phyloP scores from a whole-genome alignment of 73 alveolate genomes.

The Paramecium biaurelia region DNA sequence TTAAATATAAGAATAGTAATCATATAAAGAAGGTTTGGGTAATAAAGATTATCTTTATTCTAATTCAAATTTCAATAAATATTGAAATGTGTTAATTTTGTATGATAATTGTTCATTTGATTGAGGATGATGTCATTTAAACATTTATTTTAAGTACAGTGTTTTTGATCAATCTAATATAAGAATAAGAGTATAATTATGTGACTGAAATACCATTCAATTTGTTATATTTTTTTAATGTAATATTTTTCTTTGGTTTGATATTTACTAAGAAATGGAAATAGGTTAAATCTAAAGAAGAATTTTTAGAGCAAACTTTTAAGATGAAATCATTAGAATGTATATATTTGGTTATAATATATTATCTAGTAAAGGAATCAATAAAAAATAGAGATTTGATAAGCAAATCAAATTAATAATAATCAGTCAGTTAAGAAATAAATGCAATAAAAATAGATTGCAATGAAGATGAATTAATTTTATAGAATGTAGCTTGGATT shows the following conservation, averaged over 20 bases:
- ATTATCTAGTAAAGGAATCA: neutral
- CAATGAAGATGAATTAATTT: neutral
- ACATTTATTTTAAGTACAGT: neutral
- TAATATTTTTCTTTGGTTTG: neutral
- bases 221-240: neutral
- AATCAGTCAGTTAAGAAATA: neutral
- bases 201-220: neutral
- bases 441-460: neutral
- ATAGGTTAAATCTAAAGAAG: neutral
- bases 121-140: neutral
- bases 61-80: neutral
- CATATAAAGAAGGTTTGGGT: neutral
- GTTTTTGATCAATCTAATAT: neutral
- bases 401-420: neutral
- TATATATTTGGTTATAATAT: neutral
- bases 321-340: neutral
- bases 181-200: neutral
- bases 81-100: neutral
- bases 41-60: neutral
- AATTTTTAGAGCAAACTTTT: neutral
- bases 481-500: slow-evolving; percentile 15
- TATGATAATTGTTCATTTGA: neutral
- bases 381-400: neutral
- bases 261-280: neutral
- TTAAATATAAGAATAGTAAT: neutral